Evolutionary conservation across 1,139 yeast species (phyloP), one percentile per base, ranked within the genome.

Genomic region (Trichomonascaceae sp.): DNA sequence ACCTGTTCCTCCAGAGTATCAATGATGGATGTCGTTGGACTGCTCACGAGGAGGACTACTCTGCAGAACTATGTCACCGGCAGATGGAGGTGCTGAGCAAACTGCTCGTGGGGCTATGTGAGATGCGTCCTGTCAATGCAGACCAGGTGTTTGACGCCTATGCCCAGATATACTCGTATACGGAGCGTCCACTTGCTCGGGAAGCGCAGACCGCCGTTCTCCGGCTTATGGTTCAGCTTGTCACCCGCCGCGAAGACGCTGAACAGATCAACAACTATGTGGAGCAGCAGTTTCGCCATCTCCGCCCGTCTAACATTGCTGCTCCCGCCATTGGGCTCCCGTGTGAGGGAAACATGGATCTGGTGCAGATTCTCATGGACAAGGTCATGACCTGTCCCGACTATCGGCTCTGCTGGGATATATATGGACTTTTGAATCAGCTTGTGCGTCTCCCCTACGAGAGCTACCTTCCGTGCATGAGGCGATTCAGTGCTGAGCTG

Each of bases 381-480:
- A 74, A 67, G 48, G 65, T 72, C 1, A 50, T 67, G 20, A 51
- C 44, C 2, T 41, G 62, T 37, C 52, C 56, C 3, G 58, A 62
- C 17, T 54, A 60, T 11, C 73, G 71, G 36, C 62, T 71, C 4
- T 74, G 76, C 28, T 76, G 85, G 84, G 67, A 64, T 3, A 56
- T 79, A 6, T 80, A 75, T 44, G 74, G 74, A 1, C 70, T 69
- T 37, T 51, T 79, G 31, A 71, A 73, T 47, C 64, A 68, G 44
- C 68, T 71, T 39, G 76, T 79, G 47, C 53, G 62, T 22, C 64
- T 77, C 4, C 82, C 89, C 0, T 67, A 57, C 43, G 78, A 74
- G 6, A 57, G 70, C 2, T 77, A 76, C 45, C 60, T 71, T 28
- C 77, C 78, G 1, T 60, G 76, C 1, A 67, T 80, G 64, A 58